Conservation (phyloP, 1,284 basidiomycete species). For the Cutaneotrichosporon cyanovorans region DNA sequence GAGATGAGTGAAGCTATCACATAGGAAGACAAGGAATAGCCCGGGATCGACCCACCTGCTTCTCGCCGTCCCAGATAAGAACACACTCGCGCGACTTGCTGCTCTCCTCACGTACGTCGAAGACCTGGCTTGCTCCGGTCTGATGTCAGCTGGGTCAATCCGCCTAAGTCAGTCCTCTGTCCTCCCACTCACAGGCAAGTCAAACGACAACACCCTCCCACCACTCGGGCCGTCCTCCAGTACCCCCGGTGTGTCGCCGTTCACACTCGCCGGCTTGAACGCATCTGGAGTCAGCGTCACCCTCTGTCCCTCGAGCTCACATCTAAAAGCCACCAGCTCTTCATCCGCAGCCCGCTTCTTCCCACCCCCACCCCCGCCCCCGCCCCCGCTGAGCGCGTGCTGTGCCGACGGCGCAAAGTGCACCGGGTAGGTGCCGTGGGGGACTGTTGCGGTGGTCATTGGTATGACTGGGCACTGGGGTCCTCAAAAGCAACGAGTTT, state of each 20-base stretch:
- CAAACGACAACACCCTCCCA: slow-evolving; percentile 4
- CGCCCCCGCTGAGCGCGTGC: slow-evolving; percentile 2
- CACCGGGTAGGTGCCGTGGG: slow-evolving; percentile 14
- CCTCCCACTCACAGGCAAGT: not conserved
- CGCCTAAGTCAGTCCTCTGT: not conserved
- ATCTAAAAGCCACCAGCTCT: slow-evolving; percentile 14
- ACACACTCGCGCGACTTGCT: slow-evolving; percentile 38
- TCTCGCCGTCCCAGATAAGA: slow-evolving; percentile 29
- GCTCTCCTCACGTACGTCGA: slow-evolving; percentile 33
- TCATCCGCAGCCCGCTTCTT: slow-evolving; percentile 1
- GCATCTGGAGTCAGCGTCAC: slow-evolving; percentile 20
- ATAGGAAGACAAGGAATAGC: not conserved
- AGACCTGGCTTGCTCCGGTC: slow-evolving; percentile 29
- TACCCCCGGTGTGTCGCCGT: slow-evolving; percentile 18
- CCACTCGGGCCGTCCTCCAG: slow-evolving; percentile 15
- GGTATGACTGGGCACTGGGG: too few species aligned
- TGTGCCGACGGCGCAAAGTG: slow-evolving; percentile 9
- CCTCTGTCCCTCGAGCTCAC: slow-evolving; percentile 1
- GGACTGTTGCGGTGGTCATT: slow-evolving; percentile 16
- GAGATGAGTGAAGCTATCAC: not conserved
- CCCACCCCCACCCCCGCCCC: too few species aligned
- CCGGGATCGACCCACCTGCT: slow-evolving; percentile 17
- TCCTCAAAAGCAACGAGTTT: too few species aligned
- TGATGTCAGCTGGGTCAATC: slow-evolving; percentile 1
- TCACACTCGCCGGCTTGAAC: slow-evolving; percentile 40